Base-by-base conservation (phyloP, 768 basidiomycete genomes). In the Pisolithus sp. region DNA sequence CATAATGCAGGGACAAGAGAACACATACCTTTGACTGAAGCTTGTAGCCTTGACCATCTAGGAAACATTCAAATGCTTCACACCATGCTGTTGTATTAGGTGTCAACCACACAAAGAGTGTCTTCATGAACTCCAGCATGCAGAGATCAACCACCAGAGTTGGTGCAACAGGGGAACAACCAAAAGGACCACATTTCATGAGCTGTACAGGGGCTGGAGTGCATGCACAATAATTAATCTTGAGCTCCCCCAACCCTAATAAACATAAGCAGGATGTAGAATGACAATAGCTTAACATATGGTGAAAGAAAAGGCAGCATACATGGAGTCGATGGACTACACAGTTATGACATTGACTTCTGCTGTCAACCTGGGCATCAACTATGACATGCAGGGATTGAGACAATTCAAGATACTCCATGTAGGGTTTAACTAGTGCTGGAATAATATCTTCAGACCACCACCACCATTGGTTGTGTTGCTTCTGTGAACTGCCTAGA, bases 81-180 rank as follows among this genome's bases (percentile, higher is more conserved):
- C 54, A 56, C 40, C 45, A 51, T 4, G 57, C 50, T 15, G 59
- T 53, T 48, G 40, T 42, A 37, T 60, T 60, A 23, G 28, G 28
- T 7, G 28, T 30, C n/a, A n/a, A n/a, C n/a, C n/a, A n/a, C n/a
- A n/a, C n/a, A n/a, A n/a, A n/a, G n/a, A n/a, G n/a, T n/a, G n/a
- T n/a, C n/a, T n/a, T n/a, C n/a, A n/a, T 26, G 26, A 71, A 69
- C 37, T 67, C 62, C 24, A 71, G 48, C 21, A 71, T 53, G 12
- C 53, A 57, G n/a, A 70, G 31, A 46, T 70, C 64, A 4, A 72
- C 63, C 5, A 63, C 65, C 0, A 72, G 51, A 24, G 63, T 61
- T 2, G 71, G 71, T 1, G 43, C 40, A 1, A 60, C 17, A 3
- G 70, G 70, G 9, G 66, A n/a, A 54, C 58, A 64, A 8, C 67